These are phyloP conservation scores for Sarocladiaceae sp. DNA, from an alignment of 2,329 filamentous ascomycete genomes.

Conservation along the genomic window DNA sequence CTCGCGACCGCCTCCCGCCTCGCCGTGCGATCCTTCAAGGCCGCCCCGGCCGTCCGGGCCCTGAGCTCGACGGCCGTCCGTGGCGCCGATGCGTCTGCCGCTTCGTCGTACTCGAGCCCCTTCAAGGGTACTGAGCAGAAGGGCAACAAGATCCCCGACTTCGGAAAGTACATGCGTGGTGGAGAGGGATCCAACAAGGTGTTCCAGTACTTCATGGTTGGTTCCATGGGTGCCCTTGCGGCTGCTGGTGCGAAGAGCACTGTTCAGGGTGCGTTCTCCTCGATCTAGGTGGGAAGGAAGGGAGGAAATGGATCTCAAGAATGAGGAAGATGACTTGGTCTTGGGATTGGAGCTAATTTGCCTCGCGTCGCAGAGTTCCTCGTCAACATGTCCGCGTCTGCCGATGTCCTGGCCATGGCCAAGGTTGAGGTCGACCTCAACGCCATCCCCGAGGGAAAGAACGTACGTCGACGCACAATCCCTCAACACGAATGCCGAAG, in stretches of 20 bases:
- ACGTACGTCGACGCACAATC: conserved; percentile 54
- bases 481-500: neutral
- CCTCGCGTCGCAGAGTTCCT: conserved; percentile 71
- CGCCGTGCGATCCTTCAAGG: conserved; percentile 54
- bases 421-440: conserved; percentile 97
- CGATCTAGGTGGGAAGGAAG: neutral
- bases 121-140: conserved; percentile 55
- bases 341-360: conserved; percentile 25
- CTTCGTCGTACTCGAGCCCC: conserved; percentile 52
- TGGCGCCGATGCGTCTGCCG: conserved; percentile 36
- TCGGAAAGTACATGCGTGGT: conserved; percentile 75
- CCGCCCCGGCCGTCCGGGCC: conserved; percentile 42
- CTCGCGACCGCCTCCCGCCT: conserved; percentile 63
- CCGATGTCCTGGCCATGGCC: conserved; percentile 96
- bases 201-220: conserved; percentile 98
- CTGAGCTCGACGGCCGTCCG: conserved; percentile 49
- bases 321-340: neutral
- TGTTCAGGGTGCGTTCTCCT: conserved; percentile 73
- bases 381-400: conserved; percentile 99
- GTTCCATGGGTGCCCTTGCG: conserved; percentile 83
- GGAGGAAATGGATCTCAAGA: neutral
- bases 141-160: conserved; percentile 74
- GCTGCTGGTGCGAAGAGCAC: conserved; percentile 96
- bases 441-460: conserved; percentile 97
- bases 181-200: conserved; percentile 70